Evolutionary conservation across 2,329 filamentous ascomycete genomes (phyloP).

Genomic region (Trichoderma atroviride): DNA sequence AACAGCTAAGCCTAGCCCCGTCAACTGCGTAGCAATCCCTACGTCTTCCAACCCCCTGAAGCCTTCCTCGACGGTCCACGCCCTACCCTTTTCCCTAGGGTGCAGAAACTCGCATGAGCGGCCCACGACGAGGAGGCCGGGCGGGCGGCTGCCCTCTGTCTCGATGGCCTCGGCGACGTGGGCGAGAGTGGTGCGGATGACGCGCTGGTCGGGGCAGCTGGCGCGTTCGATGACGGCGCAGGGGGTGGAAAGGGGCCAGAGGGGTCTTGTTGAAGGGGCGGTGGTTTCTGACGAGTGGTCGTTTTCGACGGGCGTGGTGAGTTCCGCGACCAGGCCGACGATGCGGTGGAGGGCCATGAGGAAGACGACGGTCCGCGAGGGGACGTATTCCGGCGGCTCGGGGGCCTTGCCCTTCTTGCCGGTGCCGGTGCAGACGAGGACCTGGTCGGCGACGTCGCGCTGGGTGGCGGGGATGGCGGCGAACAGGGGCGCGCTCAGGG

Average conservation of each 20-base stretch:
- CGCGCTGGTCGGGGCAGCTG: slow-evolving; percentile 89
- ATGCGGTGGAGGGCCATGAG: slow-evolving; percentile 94
- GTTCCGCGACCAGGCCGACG: slow-evolving; percentile 68
- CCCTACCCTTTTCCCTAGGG: slow-evolving; percentile 56
- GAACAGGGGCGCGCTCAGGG: slow-evolving; percentile 84
- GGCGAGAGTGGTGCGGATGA: slow-evolving; percentile 83
- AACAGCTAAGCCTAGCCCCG: neutral
- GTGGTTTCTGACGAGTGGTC: slow-evolving; percentile 25
- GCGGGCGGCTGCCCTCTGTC: slow-evolving; percentile 84
- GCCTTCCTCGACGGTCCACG: slow-evolving; percentile 87
- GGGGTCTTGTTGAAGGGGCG: slow-evolving; percentile 33
- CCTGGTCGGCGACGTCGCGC: slow-evolving; percentile 85
- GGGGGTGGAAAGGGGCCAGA: slow-evolving; percentile 78
- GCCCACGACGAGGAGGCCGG: slow-evolving; percentile 85
- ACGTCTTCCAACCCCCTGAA: slow-evolving; percentile 75
- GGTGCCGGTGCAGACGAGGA: slow-evolving; percentile 95
- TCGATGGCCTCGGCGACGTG: slow-evolving; percentile 82
- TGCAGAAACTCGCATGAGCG: slow-evolving; percentile 79
- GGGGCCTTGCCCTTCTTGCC: slow-evolving; percentile 86
- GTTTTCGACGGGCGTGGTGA: slow-evolving; percentile 52
- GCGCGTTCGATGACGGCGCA: slow-evolving; percentile 93
- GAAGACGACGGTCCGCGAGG: slow-evolving; percentile 83
- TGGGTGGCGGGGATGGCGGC: slow-evolving; percentile 87
- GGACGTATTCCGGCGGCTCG: slow-evolving; percentile 76
- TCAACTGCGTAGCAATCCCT: slow-evolving; percentile 32